phyloP scores from a whole-genome alignment of 1,284 basidiomycete genomes.

The Sporisorium reilianum region DNA sequence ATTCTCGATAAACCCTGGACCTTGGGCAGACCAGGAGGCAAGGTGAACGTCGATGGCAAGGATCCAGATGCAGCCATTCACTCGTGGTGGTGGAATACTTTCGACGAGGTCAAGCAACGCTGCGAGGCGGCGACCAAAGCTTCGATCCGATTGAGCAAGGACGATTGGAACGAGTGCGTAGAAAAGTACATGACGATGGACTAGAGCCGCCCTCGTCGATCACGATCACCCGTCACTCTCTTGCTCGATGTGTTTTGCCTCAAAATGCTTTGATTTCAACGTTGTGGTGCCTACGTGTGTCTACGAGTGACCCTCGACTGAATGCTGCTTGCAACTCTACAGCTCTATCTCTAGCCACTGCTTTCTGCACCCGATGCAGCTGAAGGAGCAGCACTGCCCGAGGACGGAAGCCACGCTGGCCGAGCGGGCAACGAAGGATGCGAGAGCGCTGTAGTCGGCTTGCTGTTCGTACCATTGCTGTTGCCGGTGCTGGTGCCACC shows the following conservation, averaged over 20 bases:
- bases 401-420: conserved; percentile 28
- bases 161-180: conserved; percentile 39
- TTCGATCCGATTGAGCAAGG: neutral
- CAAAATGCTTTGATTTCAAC: neutral
- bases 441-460: conserved; percentile 2
- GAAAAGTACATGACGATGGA: conserved; percentile 41
- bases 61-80: conserved; percentile 53
- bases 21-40: conserved; percentile 26
- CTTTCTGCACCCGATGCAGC: neutral
- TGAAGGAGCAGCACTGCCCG: neutral
- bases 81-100: conserved; percentile 61
- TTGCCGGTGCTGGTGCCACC: neutral
- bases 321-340: too few species aligned
- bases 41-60: conserved; percentile 4
- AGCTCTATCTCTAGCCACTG: neutral
- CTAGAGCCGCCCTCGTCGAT: neutral
- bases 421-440: conserved; percentile 42
- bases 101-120: conserved; percentile 18
- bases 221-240: neutral
- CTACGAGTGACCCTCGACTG: too few species aligned
- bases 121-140: neutral
- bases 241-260: neutral
- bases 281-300: conserved; percentile 1
- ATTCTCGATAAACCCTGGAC: conserved; percentile 66
- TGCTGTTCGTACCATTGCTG: neutral